phyloP scores from a whole-genome alignment of 495 filamentous ascomycete genomes.

The Penicillium salamii region DNA sequence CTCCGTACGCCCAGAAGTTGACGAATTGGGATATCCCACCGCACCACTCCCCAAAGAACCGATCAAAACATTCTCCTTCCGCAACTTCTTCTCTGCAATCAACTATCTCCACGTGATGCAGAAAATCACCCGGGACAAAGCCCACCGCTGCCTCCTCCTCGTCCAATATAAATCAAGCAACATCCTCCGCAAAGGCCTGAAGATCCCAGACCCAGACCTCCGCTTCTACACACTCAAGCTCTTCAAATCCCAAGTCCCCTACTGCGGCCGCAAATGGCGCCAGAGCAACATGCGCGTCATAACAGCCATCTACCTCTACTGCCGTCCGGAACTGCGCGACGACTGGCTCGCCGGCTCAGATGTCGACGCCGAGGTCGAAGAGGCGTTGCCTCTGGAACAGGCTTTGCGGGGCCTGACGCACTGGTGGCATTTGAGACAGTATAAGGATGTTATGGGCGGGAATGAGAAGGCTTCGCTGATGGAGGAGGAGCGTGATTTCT shows the following conservation, averaged over 20 bases:
- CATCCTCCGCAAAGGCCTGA: slow-evolving; percentile 83
- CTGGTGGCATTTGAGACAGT: slow-evolving; percentile 85
- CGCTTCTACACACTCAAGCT: slow-evolving; percentile 94
- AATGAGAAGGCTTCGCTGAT: slow-evolving; percentile 54
- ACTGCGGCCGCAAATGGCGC: slow-evolving; percentile 96
- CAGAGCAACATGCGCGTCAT: slow-evolving; percentile 99
- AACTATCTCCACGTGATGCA: slow-evolving; percentile 94
- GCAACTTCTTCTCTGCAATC: slow-evolving; percentile 91
- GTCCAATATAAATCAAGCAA: slow-evolving; percentile 92
- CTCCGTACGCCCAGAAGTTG: slow-evolving; percentile 68
- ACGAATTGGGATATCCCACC: slow-evolving; percentile 79
- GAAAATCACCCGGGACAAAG: slow-evolving; percentile 92
- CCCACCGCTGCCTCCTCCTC: slow-evolving; percentile 87
- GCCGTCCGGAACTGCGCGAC: slow-evolving; percentile 85
- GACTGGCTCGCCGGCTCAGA: slow-evolving; percentile 93
- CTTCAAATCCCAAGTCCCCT: slow-evolving; percentile 97
- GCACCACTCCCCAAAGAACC: slow-evolving; percentile 65
- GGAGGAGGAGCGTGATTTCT: slow-evolving; percentile 85
- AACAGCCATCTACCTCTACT: slow-evolving; percentile 92
- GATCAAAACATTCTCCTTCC: slow-evolving; percentile 86
- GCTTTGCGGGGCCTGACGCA: slow-evolving; percentile 81
- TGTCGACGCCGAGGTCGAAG: slow-evolving; percentile 88
- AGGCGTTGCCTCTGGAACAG: slow-evolving; percentile 86
- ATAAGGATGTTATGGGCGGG: slow-evolving; percentile 76
- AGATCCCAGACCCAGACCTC: slow-evolving; percentile 82